Evolutionary conservation across 2,329 filamentous ascomycete species (phyloP).

Genomic region (Microascus cirrosus): DNA sequence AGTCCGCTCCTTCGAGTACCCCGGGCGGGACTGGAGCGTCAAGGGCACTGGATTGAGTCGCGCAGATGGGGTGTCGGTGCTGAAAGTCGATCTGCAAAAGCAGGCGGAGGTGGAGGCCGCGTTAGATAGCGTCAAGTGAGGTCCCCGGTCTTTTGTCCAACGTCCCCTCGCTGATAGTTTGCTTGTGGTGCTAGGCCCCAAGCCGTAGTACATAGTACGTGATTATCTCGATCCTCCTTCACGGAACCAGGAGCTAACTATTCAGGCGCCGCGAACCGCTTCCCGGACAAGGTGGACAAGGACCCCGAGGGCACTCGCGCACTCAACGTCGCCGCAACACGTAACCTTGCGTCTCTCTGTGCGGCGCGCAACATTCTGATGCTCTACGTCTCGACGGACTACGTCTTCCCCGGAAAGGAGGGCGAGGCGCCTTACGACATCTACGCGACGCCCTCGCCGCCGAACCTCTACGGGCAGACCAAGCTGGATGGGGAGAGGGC

Average conservation of each 20-base stretch:
- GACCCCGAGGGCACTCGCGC: conserved; percentile 64
- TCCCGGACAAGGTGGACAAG: conserved; percentile 73
- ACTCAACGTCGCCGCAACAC: conserved; percentile 65
- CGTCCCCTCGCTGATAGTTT: not conserved
- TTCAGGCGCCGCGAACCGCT: conserved; percentile 74
- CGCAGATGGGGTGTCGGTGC: conserved; percentile 56
- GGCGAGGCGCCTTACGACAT: conserved; percentile 79
- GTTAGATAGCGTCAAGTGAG: conserved; percentile 45
- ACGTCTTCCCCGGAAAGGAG: conserved; percentile 61
- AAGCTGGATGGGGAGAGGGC: conserved; percentile 51
- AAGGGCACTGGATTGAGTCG: conserved; percentile 66
- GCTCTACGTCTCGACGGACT: conserved; percentile 75
- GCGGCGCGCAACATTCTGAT: conserved; percentile 49
- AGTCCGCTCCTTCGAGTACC: conserved; percentile 53
- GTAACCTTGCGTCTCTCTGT: conserved; percentile 54
- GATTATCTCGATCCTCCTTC: not conserved
- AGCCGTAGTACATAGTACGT: conserved; percentile 71
- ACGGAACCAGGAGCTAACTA: not conserved
- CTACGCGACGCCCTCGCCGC: conserved; percentile 51
- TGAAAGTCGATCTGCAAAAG: conserved; percentile 45
- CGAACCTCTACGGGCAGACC: conserved; percentile 63
- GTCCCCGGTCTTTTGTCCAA: not conserved
- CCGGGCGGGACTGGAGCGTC: conserved; percentile 49
- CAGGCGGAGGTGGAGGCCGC: conserved; percentile 32
- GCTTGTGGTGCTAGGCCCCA: conserved; percentile 41